Base-by-base conservation (phyloP, 2,329 filamentous ascomycete genomes). In the Scedosporium boydii region DNA sequence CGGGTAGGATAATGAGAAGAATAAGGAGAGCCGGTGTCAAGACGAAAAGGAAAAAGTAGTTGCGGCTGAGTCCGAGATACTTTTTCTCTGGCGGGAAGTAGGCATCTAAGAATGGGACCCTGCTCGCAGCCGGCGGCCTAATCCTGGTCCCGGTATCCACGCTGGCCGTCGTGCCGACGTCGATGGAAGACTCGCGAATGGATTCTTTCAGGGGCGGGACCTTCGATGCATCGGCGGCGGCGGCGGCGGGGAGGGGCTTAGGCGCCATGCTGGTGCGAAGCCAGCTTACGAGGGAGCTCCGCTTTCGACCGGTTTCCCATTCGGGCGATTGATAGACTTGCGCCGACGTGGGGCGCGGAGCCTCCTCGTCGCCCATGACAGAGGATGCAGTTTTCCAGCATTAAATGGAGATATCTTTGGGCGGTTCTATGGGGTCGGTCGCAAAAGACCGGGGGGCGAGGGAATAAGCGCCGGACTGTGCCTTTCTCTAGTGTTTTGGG, bases 1-100 rank as follows among this genome's bases (percentile, higher is more conserved):
- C 71, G 0, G 76, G 80, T 7, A 86, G 70, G 0, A 71, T 80
- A 44, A 84, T 66, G 60, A 74, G 64, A 34, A 72, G 59, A 14
- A 69, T 21, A 26, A 68, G 61, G 27, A 72, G 59, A 9, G 64
- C 65, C 14, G 69, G 64, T 3, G 68, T 69, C 12, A 67, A 62
- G 23, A 72, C 58, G 29, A 69, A 64, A 9, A 72, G 62, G 12
- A 60, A 23, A 21, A 60, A 60, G 44, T 48, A 34, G 27, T 60
- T 41, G 26, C 59, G 59, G 42, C 21, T 18, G 10, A 60, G 46
- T 9, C 59, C 59, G 44, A 60, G 44, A 26, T 60, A 60, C 16
- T 27, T 53, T 46, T 48, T 60, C 44, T 60, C 59, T 2, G 59
- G 59, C 4, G 42, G 59, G 26, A 60, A 60, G 16, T 38, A 48